A percentile compares a stretch with the other conserved stretches of the same genome.
These are phyloP conservation scores for Wallemia mellicola DNA, from an alignment of 1,284 basidiomycete species.

Conservation along the genomic window DNA sequence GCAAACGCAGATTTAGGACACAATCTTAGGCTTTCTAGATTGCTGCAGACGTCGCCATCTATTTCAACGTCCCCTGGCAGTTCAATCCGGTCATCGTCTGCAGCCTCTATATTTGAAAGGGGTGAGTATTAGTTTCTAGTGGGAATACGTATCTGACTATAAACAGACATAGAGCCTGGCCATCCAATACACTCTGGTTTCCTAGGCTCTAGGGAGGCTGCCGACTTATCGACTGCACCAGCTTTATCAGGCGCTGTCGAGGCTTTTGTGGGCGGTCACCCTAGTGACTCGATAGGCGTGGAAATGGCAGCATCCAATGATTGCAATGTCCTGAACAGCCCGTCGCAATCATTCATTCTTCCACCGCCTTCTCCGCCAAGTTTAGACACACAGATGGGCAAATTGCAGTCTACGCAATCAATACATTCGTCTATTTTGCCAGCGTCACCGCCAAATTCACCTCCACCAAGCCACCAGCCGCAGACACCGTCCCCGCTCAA, in stretches of 20 bases:
- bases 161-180: neutral
- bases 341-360: neutral
- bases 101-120: neutral
- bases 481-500: neutral
- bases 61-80: neutral
- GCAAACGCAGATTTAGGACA: neutral
- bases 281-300: neutral
- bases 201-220: neutral
- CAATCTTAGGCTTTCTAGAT: neutral
- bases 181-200: conserved; percentile 1
- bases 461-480: neutral
- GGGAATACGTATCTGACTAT: too few relatives aligned
- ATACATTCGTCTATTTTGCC: neutral
- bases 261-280: neutral
- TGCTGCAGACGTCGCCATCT: neutral
- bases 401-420: neutral
- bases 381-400: neutral
- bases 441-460: neutral
- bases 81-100: neutral
- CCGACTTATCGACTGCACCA: neutral
- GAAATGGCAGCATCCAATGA: neutral
- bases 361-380: neutral
- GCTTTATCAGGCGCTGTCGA: neutral
- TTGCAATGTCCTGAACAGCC: neutral
- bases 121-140: too few relatives aligned